These are phyloP conservation scores for Astragalus membranaceus DNA, from an alignment of 306 rosid genomes.

Conservation along the genomic window DNA sequence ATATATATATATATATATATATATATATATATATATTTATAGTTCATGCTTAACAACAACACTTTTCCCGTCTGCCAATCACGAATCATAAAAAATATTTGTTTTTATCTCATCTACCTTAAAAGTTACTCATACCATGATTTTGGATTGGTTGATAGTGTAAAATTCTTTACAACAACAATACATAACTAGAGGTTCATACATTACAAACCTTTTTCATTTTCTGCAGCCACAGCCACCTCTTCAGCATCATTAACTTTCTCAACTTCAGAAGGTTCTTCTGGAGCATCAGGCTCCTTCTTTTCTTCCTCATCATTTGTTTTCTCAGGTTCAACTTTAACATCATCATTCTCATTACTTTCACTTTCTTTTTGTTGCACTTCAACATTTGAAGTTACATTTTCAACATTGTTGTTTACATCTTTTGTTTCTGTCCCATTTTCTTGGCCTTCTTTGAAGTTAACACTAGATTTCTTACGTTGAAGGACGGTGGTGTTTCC, in stretches of 20 bases:
- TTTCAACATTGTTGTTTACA: neutral
- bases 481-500: slow-evolving; percentile 38
- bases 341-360: slow-evolving; percentile 6
- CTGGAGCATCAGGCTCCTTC: neutral
- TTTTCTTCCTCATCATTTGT: neutral
- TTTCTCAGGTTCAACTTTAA: slow-evolving; percentile 9
- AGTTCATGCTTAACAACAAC: neutral
- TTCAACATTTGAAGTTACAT: neutral
- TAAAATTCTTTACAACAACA: too few relatives aligned
- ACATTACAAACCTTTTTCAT: slow-evolving; percentile 18
- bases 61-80: too few relatives aligned
- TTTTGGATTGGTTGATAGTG: too few relatives aligned
- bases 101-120: too few relatives aligned
- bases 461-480: slow-evolving; percentile 39
- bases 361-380: slow-evolving; percentile 9
- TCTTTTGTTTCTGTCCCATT: slow-evolving; percentile 2
- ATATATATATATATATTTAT: too few relatives aligned
- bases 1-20: neutral
- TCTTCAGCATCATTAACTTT: slow-evolving; percentile 10
- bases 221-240: neutral
- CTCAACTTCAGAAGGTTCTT: neutral
- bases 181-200: too few relatives aligned
- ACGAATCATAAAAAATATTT: too few relatives aligned
- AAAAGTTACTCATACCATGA: too few relatives aligned
- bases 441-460: slow-evolving; percentile 9